Evolutionary conservation across 495 filamentous ascomycete genomes (phyloP).

Genomic region (Penicillium coprophilum): DNA sequence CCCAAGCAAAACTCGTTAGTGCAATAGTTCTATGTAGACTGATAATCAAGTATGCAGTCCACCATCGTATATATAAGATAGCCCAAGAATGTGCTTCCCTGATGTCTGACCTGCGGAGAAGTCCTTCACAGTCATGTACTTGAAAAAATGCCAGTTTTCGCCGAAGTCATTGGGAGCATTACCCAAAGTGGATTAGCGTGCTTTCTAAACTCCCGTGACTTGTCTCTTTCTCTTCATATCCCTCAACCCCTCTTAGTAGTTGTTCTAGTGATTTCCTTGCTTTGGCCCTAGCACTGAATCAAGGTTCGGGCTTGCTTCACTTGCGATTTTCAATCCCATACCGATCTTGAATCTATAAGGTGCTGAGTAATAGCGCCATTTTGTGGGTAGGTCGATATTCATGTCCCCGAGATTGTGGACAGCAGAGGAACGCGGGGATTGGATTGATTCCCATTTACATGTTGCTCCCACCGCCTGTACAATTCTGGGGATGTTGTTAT

Average conservation of each 20-base stretch:
- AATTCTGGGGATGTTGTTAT: conserved; percentile 1
- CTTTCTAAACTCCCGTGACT: conserved; percentile 33
- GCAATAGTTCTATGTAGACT: neutral
- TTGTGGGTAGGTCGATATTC: conserved; percentile 32
- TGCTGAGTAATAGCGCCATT: conserved; percentile 21
- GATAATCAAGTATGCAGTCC: neutral
- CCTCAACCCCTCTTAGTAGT: conserved; percentile 27
- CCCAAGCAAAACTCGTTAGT: neutral
- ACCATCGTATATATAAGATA: neutral
- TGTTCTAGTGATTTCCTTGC: conserved; percentile 1
- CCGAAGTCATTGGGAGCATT: conserved; percentile 22
- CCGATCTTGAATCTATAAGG: conserved; percentile 3
- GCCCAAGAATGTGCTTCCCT: neutral
- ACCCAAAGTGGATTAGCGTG: conserved; percentile 24
- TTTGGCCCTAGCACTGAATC: neutral
- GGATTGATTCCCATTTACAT: conserved; percentile 1
- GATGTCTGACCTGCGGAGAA: neutral
- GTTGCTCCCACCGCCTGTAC: neutral
- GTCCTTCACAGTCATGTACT: neutral
- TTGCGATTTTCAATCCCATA: neutral
- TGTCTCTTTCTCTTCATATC: conserved; percentile 32
- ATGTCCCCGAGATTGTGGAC: conserved; percentile 23
- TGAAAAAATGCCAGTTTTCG: neutral
- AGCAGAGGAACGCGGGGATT: conserved; percentile 13
- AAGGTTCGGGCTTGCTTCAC: neutral